phyloP scores from a whole-genome alignment of 768 basidiomycete species.

The Lentinula boryana region DNA sequence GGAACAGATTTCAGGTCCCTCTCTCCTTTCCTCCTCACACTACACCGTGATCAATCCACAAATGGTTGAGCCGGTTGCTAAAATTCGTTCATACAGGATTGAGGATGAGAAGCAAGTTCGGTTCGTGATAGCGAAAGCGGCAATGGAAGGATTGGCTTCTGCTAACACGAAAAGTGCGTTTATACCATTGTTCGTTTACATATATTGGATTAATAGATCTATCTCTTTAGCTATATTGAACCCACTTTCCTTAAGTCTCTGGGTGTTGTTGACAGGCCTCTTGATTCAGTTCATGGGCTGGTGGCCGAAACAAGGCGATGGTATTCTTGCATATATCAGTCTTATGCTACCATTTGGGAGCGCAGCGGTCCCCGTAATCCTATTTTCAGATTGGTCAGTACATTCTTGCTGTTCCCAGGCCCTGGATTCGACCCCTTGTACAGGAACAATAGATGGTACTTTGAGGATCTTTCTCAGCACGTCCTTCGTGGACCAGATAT shows the following conservation, averaged over 20 bases:
- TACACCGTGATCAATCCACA: background rate
- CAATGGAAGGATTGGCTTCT: slow-evolving; percentile 59
- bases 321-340: slow-evolving; percentile 44
- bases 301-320: slow-evolving; percentile 54
- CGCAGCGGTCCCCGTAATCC: slow-evolving; percentile 58
- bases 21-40: background rate
- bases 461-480: slow-evolving; percentile 49
- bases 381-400: slow-evolving; percentile 63
- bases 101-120: slow-evolving; percentile 55
- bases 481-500: slow-evolving; percentile 55
- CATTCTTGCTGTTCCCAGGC: background rate
- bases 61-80: slow-evolving; percentile 37
- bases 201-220: background rate
- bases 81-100: slow-evolving; percentile 46
- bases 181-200: background rate
- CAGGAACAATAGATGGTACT: slow-evolving; percentile 67
- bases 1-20: background rate
- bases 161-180: slow-evolving; percentile 58
- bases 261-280: slow-evolving; percentile 53
- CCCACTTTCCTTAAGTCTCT: slow-evolving; percentile 53
- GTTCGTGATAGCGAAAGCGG: slow-evolving; percentile 59
- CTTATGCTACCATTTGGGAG: slow-evolving; percentile 65
- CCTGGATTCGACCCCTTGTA: background rate
- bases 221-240: slow-evolving; percentile 37
- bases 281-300: slow-evolving; percentile 57